Conservation (phyloP, 768 basidiomycete genomes). For the Leccinellum rugosiceps region DNA sequence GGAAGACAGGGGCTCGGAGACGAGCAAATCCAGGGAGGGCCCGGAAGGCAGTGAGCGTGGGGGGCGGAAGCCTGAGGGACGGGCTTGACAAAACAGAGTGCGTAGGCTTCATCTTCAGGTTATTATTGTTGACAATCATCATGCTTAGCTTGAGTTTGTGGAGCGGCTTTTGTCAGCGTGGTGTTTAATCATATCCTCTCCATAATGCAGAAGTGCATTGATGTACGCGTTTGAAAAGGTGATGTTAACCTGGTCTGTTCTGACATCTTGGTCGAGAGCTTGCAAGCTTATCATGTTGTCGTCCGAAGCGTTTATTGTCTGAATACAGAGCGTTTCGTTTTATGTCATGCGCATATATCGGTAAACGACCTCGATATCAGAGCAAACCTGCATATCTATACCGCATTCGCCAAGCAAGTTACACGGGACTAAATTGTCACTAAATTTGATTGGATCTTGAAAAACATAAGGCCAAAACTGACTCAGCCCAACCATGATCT, state of each 20-base stretch:
- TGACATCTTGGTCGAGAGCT: no score
- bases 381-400: neutral
- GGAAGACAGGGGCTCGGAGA: conserved; percentile 32
- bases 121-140: neutral
- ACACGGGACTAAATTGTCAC: neutral
- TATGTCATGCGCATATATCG: neutral
- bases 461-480: neutral
- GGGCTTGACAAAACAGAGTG: conserved; percentile 6
- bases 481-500: neutral
- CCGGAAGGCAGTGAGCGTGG: conserved; percentile 36
- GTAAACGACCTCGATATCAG: neutral
- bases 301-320: neutral
- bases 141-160: neutral
- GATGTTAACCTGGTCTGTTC: neutral
- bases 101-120: neutral
- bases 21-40: conserved; percentile 33
- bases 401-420: neutral
- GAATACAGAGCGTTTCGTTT: neutral
- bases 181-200: neutral
- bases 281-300: neutral
- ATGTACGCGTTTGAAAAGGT: neutral
- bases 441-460: neutral
- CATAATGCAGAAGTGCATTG: neutral
- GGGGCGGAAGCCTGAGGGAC: conserved; percentile 35
- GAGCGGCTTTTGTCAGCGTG: neutral